These are phyloP conservation scores for Fonticula alba DNA, from an alignment of 78 protist species.

Conservation along the genomic window DNA sequence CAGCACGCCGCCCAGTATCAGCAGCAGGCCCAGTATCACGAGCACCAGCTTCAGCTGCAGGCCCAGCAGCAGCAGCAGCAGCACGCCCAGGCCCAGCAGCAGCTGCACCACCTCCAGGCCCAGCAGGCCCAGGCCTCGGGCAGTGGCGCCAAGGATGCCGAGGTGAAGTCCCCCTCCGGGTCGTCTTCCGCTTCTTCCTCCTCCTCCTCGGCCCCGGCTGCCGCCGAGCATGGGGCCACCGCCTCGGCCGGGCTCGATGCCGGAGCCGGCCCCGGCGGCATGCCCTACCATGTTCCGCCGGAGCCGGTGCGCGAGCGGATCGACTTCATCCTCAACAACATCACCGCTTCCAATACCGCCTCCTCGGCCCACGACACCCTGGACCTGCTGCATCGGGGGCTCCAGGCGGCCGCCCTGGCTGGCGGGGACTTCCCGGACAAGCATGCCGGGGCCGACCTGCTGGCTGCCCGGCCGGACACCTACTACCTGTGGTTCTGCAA, in stretches of 20 bases:
- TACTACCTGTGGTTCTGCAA: constrained; percentile 42
- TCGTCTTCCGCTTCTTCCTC: too few relatives aligned
- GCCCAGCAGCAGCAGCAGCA: too few relatives aligned
- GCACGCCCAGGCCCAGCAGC: too few relatives aligned
- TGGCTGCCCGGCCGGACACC: constrained; percentile 12
- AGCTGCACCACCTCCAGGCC: not conserved
- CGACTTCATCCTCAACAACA: constrained; percentile 77
- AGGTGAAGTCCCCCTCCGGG: too few relatives aligned
- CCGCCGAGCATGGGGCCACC: not conserved
- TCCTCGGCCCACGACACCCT: not conserved
- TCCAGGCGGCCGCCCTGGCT: too few relatives aligned
- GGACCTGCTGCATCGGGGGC: not conserved
- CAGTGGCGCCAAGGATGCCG: too few relatives aligned
- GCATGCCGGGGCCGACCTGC: not conserved
- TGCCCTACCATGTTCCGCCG: not conserved
- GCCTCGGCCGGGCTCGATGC: not conserved
- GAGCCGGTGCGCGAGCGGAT: constrained; percentile 26
- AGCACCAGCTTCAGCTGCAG: too few relatives aligned
- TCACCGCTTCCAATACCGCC: constrained; percentile 49
- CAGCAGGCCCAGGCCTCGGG: not conserved
- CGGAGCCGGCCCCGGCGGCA: not conserved
- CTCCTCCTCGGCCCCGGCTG: too few relatives aligned
- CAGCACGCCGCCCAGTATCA: too few relatives aligned
- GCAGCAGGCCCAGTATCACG: too few relatives aligned
- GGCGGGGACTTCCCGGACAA: not conserved